Base-by-base conservation (phyloP, 179 eudicot genomes). In the Silene noctiflora region DNA sequence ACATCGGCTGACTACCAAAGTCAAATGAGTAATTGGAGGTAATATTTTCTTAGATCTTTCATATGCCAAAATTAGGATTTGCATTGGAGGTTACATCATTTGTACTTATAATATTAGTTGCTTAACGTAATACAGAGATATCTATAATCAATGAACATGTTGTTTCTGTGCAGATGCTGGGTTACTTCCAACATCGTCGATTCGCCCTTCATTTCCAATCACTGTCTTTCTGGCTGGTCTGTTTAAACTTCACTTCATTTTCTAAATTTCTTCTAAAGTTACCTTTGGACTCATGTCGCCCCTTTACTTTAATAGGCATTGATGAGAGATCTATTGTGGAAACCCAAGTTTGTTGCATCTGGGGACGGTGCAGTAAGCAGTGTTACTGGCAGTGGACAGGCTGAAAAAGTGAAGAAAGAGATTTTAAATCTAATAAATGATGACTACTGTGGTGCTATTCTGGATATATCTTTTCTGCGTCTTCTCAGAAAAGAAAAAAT, bases 141-240 rank as follows among this genome's bases (percentile, higher is more conserved):
- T 21, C 27, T 60, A 20, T 16, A 72, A 27, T 13, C 67, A 8
- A 24, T 46, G 60, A 56, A 14, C 8, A 6, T 56, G 7, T 55
- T 48, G 35, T 63, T 24, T 72, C 24, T 76, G 44, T 84, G 69
- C 96, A 95, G 99, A 90, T 96, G 99, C 86, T 93, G 78, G 92
- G 92, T 4, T 96, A 84, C 85, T 96, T 89, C 81, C 97, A 89
- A 85, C 97, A 96, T 82, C 83, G 72, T 77, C 93, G 87, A 86
- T 81, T 96, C 75, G 86, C 79, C 27, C 86, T 93, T 73, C 98
- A 96, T 79, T 89, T 82, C 80, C 97, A 91, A 25, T 83, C 98
- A 69, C 84, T 96, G 53, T 76, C 81, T 61, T 96, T 93, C 83
- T 96, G 99, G 99, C 94, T 90, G 99, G 99, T 95, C 88, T 67